A percentile compares a stretch with the other conserved stretches of the same genome.
phyloP scores from a whole-genome alignment of 805 yeast species.

The Starmerella floris region DNA sequence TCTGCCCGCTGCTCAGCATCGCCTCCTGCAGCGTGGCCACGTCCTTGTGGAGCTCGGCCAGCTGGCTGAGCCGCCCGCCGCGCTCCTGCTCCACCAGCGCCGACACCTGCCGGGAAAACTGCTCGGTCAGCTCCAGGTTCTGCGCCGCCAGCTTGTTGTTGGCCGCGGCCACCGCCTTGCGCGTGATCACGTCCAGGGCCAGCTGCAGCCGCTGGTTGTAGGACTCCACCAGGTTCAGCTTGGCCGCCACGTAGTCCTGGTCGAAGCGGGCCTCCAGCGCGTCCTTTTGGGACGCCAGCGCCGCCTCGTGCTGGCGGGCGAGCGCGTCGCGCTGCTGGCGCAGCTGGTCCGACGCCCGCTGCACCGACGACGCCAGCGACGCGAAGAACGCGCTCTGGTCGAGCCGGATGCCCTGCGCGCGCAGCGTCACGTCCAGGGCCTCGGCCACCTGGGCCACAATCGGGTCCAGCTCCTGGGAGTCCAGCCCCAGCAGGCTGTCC shows the following conservation, averaged over 20 bases:
- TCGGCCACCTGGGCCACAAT: slow-evolving; percentile 19
- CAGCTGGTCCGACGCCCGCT: slow-evolving; percentile 10
- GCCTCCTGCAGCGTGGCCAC: slow-evolving; percentile 42
- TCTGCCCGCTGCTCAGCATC: slow-evolving; percentile 29
- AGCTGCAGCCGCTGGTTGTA: slow-evolving; percentile 43
- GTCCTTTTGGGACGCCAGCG: slow-evolving; percentile 1
- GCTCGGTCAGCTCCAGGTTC: slow-evolving; percentile 54
- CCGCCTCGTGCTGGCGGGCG: slow-evolving; percentile 4
- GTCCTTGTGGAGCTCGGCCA: slow-evolving; percentile 44
- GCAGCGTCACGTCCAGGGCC: slow-evolving; percentile 17
- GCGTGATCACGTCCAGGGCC: slow-evolving; percentile 57
- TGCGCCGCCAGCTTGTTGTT: slow-evolving; percentile 57
- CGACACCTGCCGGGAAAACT: slow-evolving; percentile 45
- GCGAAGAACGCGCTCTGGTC: slow-evolving; percentile 7
- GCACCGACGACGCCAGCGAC: slow-evolving; percentile 11
- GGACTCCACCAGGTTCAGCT: slow-evolving; percentile 48
- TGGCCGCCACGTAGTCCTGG: slow-evolving; percentile 28
- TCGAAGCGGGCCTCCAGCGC: slow-evolving; percentile 15
- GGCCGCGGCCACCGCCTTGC: slow-evolving; percentile 54
- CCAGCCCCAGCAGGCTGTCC: not conserved
- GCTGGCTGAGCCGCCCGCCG: slow-evolving; percentile 58
- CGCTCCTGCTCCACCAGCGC: slow-evolving; percentile 60
- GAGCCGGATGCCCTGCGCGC: slow-evolving; percentile 18
- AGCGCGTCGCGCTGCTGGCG: slow-evolving; percentile 10
- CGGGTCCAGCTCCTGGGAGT: slow-evolving; percentile 19